phyloP scores from a whole-genome alignment of 2,329 filamentous ascomycete genomes.

The Colletotrichum paranaense region DNA sequence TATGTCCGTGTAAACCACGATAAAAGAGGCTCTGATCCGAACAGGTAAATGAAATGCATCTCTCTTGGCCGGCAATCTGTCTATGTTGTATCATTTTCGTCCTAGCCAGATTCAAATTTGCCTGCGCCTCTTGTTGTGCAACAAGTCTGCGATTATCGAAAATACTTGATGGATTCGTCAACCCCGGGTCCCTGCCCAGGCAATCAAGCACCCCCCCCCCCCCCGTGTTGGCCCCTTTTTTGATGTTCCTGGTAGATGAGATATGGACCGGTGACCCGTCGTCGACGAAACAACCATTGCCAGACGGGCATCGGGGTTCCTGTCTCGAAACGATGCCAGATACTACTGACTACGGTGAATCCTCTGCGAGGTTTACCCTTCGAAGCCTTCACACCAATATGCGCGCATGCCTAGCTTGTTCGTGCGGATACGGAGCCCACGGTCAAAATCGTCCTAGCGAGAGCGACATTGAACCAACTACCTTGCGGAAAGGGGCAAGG shows the following conservation, averaged over 20 bases:
- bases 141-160: background rate
- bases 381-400: no score
- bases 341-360: background rate
- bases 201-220: conserved; percentile 1
- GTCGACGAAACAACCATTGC: conserved; percentile 29
- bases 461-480: background rate
- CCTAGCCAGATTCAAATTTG: background rate
- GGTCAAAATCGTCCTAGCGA: background rate
- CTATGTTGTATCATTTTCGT: no score
- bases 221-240: conserved; percentile 26
- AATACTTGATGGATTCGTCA: background rate
- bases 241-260: conserved; percentile 29
- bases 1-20: background rate
- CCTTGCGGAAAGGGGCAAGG: background rate
- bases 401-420: background rate
- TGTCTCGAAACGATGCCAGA: conserved; percentile 21
- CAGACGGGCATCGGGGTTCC: conserved; percentile 18
- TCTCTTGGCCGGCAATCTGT: background rate
- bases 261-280: conserved; percentile 27
- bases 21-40: background rate
- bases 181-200: conserved; percentile 21
- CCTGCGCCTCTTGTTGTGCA: background rate
- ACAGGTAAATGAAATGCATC: background rate
- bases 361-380: no score
- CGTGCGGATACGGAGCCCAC: background rate